Percentiles rank a stretch among this genome's conserved stretches.
phyloP scores from a whole-genome alignment of 805 yeast genomes.

The Aciculoconidium aculeatum region DNA sequence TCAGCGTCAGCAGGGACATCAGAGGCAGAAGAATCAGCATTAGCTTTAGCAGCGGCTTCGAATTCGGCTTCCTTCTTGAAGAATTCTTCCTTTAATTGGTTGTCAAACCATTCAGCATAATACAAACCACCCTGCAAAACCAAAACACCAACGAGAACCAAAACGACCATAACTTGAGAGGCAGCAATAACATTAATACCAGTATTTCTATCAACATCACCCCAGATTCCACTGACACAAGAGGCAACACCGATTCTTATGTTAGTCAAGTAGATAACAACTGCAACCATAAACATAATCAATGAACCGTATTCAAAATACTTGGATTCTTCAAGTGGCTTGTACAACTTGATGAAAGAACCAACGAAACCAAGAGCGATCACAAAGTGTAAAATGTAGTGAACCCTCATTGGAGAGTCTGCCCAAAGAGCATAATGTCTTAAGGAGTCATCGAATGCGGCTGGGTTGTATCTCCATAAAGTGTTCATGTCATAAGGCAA shows the following conservation, averaged over 20 bases:
- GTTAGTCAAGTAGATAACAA: slow-evolving; percentile 81
- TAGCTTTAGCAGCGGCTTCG: slow-evolving; percentile 7
- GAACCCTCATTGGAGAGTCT: slow-evolving; percentile 51
- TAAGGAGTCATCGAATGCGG: slow-evolving; percentile 56
- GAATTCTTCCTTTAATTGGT: slow-evolving; percentile 27
- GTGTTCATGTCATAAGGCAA: slow-evolving; percentile 77
- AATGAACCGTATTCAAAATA: slow-evolving; percentile 87
- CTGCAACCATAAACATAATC: slow-evolving; percentile 62
- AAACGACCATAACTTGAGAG: slow-evolving; percentile 67
- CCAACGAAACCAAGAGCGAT: slow-evolving; percentile 66
- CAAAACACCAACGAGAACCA: slow-evolving; percentile 72
- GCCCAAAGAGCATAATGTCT: slow-evolving; percentile 74
- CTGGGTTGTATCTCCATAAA: slow-evolving; percentile 52
- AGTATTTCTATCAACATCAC: slow-evolving; percentile 80
- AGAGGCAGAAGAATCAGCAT: slow-evolving; percentile 1
- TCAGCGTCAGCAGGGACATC: slow-evolving; percentile 3
- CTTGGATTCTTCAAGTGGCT: slow-evolving; percentile 80
- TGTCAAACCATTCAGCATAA: slow-evolving; percentile 69
- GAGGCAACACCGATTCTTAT: slow-evolving; percentile 73
- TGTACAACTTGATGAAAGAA: slow-evolving; percentile 68
- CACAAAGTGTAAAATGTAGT: slow-evolving; percentile 58
- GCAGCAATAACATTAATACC: slow-evolving; percentile 93
- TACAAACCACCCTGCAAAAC: slow-evolving; percentile 83
- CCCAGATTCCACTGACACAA: slow-evolving; percentile 75
- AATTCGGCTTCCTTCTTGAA: slow-evolving; percentile 20